phyloP scores from a whole-genome alignment of 805 yeast species.

The Debaryomyces tyrocola region DNA sequence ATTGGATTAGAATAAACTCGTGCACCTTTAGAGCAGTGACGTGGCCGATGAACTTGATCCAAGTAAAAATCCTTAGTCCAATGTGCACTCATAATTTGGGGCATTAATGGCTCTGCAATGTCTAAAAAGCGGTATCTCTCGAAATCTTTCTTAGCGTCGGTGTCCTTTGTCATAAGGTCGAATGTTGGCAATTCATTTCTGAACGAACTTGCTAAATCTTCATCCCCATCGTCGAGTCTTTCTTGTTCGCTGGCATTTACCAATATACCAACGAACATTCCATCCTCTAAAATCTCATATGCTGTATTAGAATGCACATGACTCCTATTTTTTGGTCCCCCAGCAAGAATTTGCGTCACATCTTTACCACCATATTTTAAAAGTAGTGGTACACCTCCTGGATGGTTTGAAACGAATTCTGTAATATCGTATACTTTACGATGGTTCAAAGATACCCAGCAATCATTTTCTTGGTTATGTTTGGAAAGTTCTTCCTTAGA shows the following conservation, averaged over 20 bases:
- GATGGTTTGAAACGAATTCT: constrained; percentile 42
- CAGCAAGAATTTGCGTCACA: constrained; percentile 29
- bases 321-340: background rate
- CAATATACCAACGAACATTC: background rate
- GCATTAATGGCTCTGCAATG: background rate
- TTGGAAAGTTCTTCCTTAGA: constrained; percentile 11
- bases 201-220: background rate
- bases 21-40: background rate
- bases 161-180: background rate
- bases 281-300: background rate
- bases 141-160: background rate
- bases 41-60: background rate
- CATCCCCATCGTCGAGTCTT: background rate
- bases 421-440: constrained; percentile 34
- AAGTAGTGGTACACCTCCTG: constrained; percentile 51
- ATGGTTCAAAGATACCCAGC: constrained; percentile 35
- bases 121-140: background rate
- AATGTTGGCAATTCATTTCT: background rate
- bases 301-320: background rate
- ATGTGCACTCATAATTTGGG: background rate
- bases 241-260: background rate
- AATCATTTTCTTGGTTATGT: constrained; percentile 13
- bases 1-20: too few species aligned
- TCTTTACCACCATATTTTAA: constrained; percentile 61
- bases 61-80: background rate